phyloP scores from a whole-genome alignment of 2,329 filamentous ascomycete species.

The Daldinia sp. region DNA sequence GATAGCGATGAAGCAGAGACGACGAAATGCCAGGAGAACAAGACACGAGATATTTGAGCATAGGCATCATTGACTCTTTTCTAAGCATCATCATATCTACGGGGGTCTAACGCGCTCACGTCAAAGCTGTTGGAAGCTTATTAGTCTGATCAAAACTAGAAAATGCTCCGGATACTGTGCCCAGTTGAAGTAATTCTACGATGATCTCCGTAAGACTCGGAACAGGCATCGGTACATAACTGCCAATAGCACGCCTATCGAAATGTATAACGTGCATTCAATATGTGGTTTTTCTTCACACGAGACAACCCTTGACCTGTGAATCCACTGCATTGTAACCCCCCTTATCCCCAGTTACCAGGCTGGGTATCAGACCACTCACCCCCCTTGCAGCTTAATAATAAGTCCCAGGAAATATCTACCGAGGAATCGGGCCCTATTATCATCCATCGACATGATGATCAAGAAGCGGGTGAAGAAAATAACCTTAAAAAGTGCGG shows the following conservation, averaged over 20 bases:
- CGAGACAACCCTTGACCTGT: neutral
- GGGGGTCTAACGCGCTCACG: neutral
- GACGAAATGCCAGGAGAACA: too few relatives aligned
- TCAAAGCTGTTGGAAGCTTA: neutral
- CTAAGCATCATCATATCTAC: neutral
- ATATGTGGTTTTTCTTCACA: neutral
- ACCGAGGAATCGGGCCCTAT: neutral
- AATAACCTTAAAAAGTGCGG: neutral
- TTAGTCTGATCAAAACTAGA: neutral
- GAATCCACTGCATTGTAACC: conserved; percentile 8
- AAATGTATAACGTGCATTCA: neutral
- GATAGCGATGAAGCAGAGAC: neutral
- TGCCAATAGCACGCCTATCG: neutral
- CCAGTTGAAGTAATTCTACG: neutral
- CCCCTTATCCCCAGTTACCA: neutral
- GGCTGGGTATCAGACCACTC: neutral
- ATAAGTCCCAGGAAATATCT: neutral
- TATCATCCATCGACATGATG: neutral
- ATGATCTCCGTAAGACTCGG: neutral
- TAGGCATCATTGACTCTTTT: neutral
- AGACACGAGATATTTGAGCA: neutral
- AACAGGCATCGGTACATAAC: neutral
- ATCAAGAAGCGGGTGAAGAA: neutral
- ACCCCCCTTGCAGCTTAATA: neutral
- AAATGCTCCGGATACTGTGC: neutral